These are phyloP conservation scores for Gillenia trifoliata DNA, from an alignment of 306 rosid genomes.

Conservation along the genomic window DNA sequence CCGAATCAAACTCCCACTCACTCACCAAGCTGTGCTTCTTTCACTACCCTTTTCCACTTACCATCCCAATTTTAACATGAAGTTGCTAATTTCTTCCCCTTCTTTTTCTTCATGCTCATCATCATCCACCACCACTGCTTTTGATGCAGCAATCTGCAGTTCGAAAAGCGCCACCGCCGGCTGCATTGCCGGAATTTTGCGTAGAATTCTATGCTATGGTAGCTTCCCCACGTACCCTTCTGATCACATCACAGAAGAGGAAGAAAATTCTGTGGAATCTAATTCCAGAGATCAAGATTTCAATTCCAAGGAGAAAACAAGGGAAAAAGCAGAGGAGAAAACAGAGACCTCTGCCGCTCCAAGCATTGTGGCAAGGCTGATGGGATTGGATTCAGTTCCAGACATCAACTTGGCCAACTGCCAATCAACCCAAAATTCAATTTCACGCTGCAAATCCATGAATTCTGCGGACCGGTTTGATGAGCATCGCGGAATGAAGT, in stretches of 20 bases:
- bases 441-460: conserved; percentile 57
- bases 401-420: conserved; percentile 16
- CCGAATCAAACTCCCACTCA: conserved; percentile 12
- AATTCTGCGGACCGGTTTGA: conserved; percentile 45
- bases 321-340: conserved; percentile 11
- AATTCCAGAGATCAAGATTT: conserved; percentile 23
- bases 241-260: conserved; percentile 40
- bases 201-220: conserved; percentile 66
- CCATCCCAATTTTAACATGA: conserved; percentile 35
- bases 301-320: conserved; percentile 7
- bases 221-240: conserved; percentile 73
- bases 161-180: conserved; percentile 53
- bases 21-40: conserved; percentile 1
- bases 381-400: conserved; percentile 74
- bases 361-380: conserved; percentile 69
- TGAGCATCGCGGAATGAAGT: conserved; percentile 39
- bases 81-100: conserved; percentile 39
- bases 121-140: conserved; percentile 21
- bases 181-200: conserved; percentile 58
- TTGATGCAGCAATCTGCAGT: conserved; percentile 37
- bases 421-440: conserved; percentile 15
- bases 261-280: conserved; percentile 16
- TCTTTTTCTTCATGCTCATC: conserved; percentile 43
- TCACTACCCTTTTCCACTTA: neutral
- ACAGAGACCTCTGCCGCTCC: conserved; percentile 31